Base-by-base conservation (phyloP, 805 yeast species). In the Kuraishia floccosa region DNA sequence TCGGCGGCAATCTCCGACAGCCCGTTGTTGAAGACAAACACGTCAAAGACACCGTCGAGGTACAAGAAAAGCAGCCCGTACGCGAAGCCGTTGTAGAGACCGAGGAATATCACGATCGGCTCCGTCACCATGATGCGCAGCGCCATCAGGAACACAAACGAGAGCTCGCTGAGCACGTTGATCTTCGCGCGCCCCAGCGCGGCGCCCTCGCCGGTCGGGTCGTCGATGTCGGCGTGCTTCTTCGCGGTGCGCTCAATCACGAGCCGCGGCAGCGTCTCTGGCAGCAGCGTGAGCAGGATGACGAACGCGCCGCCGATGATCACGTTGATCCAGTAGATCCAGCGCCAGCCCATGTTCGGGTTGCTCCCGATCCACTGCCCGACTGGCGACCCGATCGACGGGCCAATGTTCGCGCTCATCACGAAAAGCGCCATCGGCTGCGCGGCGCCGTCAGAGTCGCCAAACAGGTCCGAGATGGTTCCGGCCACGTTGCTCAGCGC, bases 391-490 rank as follows among this genome's bases (percentile, higher is more conserved):
- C 59, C 59, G 27, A 54, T 30, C 11, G 55, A 49, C 24, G 59
- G 58, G 33, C 59, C 59, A 19, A 52, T 43, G 39, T 54, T 52
- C 25, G 58, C 58, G 24, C 52, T 41, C 35, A 46, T 43, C 12
- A 54, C 59, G 26, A 54, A 54, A 3, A 52, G 29, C 5, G 55
- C 52, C 58, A 54, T 52, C 26, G 58, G 53, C 34, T 52, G 57
- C 13, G 56, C 46, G 11, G 59, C 58, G 29, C 39, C 50, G 38
- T 52, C 58, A 4, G 57, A 43, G 34, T 45, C 42, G 37, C 52
- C 51, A 30, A 54, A 54, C 35, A 54, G 35, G 37, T 54, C 59
- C 35, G 54, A 56, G 39, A 54, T 46, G 15, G 57, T 46, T 38
- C 59, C 59, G 6, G 59, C 59, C 35, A 52, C 58, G 27, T 54